Evolutionary conservation across 129 eudicot species (phyloP).

Genomic region (Escallonia herrerae): DNA sequence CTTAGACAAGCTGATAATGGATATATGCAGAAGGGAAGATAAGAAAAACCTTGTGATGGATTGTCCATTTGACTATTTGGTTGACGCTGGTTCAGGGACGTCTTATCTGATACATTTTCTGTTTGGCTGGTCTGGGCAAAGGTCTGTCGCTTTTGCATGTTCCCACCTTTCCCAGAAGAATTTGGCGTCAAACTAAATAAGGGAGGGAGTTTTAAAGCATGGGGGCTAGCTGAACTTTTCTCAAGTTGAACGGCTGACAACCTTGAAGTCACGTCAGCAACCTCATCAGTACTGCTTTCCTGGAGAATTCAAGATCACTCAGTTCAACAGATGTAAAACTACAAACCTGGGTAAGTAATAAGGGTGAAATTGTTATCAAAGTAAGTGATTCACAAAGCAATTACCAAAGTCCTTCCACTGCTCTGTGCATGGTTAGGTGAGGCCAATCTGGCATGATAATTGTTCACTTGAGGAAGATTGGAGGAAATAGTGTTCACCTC

Average conservation of each 20-base stretch:
- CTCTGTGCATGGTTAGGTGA: slow-evolving; percentile 73
- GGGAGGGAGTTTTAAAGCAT: slow-evolving; percentile 85
- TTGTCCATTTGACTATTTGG: slow-evolving; percentile 48
- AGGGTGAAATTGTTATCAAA: background rate
- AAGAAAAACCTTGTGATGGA: slow-evolving; percentile 57
- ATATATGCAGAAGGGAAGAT: slow-evolving; percentile 2
- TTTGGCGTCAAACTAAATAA: slow-evolving; percentile 81
- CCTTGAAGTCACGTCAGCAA: slow-evolving; percentile 61
- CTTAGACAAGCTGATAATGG: slow-evolving; percentile 1
- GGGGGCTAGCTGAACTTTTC: slow-evolving; percentile 55
- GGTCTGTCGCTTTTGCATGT: slow-evolving; percentile 46
- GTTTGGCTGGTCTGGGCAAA: slow-evolving; percentile 35
- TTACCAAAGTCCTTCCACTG: slow-evolving; percentile 76
- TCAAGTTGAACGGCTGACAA: slow-evolving; percentile 68
- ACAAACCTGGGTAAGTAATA: slow-evolving; percentile 1
- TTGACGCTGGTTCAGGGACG: slow-evolving; percentile 34
- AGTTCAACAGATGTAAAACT: slow-evolving; percentile 9
- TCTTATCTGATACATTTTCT: slow-evolving; percentile 46
- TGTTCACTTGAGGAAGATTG: slow-evolving; percentile 50
- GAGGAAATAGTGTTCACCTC: slow-evolving; percentile 72
- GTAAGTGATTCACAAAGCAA: background rate
- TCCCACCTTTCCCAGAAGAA: slow-evolving; percentile 75
- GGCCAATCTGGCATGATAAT: slow-evolving; percentile 48
- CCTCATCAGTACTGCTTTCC: slow-evolving; percentile 69
- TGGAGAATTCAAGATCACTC: slow-evolving; percentile 19